Evolutionary conservation across 2,329 filamentous ascomycete species (phyloP).

Genomic region (Xylaria hypoxylon): DNA sequence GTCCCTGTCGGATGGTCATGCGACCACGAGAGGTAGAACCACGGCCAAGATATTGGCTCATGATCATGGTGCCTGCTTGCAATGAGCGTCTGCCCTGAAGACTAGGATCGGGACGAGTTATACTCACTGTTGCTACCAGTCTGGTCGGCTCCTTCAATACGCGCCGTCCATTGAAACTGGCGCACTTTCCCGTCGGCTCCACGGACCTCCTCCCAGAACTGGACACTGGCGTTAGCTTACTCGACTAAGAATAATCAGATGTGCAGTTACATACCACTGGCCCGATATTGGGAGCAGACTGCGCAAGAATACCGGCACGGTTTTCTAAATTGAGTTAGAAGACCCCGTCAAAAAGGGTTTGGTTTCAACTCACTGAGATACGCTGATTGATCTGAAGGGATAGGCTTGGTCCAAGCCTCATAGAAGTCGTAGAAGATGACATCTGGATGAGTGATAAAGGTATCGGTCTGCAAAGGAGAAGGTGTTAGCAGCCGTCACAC

Average conservation of each 20-base stretch:
- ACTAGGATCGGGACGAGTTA: background rate
- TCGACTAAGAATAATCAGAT: background rate
- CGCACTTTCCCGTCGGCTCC: constrained; percentile 69
- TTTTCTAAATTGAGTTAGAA: constrained; percentile 40
- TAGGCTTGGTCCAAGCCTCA: constrained; percentile 66
- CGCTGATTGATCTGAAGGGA: constrained; percentile 54
- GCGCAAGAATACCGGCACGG: constrained; percentile 68
- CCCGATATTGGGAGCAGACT: constrained; percentile 73
- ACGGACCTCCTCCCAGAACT: constrained; percentile 67
- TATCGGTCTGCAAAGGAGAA: constrained; percentile 54
- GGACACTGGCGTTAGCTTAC: constrained; percentile 23
- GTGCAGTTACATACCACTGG: constrained; percentile 57
- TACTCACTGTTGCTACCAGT: constrained; percentile 51
- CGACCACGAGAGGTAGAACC: constrained; percentile 70
- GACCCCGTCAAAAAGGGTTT: background rate
- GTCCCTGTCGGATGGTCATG: constrained; percentile 68
- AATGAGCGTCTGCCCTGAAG: constrained; percentile 15
- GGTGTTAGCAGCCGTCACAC: constrained; percentile 27
- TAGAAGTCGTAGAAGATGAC: constrained; percentile 75
- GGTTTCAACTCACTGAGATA: constrained; percentile 58
- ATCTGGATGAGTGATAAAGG: constrained; percentile 59
- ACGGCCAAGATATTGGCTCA: constrained; percentile 72
- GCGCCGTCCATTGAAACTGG: constrained; percentile 74
- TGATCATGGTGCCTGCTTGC: constrained; percentile 59
- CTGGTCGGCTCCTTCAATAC: constrained; percentile 65